A percentile compares a stretch with the other conserved stretches of the same genome.
Evolutionary conservation across 2,329 filamentous ascomycete genomes (phyloP).

Genomic region (Ophiostoma novo-ulmi): DNA sequence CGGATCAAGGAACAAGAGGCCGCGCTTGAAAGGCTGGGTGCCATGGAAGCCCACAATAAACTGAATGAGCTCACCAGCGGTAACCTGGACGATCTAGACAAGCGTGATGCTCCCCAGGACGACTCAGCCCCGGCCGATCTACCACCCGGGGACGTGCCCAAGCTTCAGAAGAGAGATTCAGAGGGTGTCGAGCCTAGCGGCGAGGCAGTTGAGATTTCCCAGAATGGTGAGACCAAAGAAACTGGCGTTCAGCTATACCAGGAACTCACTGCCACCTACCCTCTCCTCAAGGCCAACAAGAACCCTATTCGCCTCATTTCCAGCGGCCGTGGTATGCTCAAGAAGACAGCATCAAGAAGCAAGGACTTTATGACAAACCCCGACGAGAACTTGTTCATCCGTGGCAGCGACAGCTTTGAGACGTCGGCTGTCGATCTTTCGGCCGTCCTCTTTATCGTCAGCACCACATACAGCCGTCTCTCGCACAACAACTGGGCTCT

Average conservation of each 20-base stretch:
- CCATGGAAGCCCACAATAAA: background rate
- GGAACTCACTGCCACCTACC: background rate
- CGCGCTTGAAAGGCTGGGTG: background rate
- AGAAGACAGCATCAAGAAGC: background rate
- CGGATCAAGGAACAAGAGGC: background rate
- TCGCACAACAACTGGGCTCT: conserved; percentile 38
- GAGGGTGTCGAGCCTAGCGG: background rate
- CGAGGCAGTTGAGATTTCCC: background rate
- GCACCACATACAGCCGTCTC: conserved; percentile 41
- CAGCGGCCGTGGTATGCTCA: conserved; percentile 10
- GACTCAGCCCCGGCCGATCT: too few species aligned
- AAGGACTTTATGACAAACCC: background rate
- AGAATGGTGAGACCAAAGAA: background rate
- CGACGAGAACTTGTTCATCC: background rate
- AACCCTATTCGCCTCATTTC: background rate
- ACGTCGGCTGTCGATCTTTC: conserved; percentile 36
- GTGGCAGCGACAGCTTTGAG: conserved; percentile 8
- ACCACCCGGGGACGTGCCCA: background rate
- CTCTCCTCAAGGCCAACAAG: background rate
- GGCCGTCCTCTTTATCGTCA: conserved; percentile 40
- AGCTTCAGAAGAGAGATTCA: background rate
- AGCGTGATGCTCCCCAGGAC: background rate
- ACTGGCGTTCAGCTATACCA: background rate
- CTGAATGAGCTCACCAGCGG: background rate
- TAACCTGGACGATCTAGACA: background rate